Base-by-base conservation (phyloP, 2,329 filamentous ascomycete genomes). In the Macrophomina pseudophaseolina region DNA sequence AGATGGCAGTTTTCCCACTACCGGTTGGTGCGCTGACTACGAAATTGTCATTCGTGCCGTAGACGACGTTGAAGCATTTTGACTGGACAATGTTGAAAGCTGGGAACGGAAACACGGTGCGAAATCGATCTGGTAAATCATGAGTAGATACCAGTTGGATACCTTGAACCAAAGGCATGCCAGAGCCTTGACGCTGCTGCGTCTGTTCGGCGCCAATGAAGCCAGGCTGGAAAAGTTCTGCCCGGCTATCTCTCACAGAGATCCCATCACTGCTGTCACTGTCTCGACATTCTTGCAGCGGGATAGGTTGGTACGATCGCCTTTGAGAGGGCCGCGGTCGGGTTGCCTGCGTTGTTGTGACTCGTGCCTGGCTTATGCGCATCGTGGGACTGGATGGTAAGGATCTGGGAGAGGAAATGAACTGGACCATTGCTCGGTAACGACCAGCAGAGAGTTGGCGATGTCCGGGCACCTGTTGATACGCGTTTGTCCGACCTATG, bases 81-180 rank as follows among this genome's bases (percentile, higher is more conserved):
- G 92, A 95, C 73, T 96, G 92, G 0, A 94, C 85, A 6, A 90
- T 91, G 74, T 96, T 97, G 80, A 97, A 93, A 0, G 90, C 77
- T 1, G 88, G 85, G 70, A 91, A 95, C 0, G 88, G 85, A 71
- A 95, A 96, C 0, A 94, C 75, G 1, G 86, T 79, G 28, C 88
- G 86, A 70, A 93, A 87, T 44, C 85, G 86, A 77, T 94, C 90
- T 2, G 92, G 89, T 0, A 95, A 80, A 11, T 85, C 82, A 67
- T 85, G 80, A 0, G 85, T 82, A 14, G 87, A 83, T 16, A 91
- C 79, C 14, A 91, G 82, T 46, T 81, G 79, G 68, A 91, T 88
- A 0, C 88, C 89, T 75, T 87, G 85, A 52, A 86, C 80, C 0
- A 82, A 73, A 1, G 84, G 82, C 6, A 76, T 62, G 12, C 32